Conservation (phyloP, 352 stramenopile genomes). For the Peronospora tabacina region DNA sequence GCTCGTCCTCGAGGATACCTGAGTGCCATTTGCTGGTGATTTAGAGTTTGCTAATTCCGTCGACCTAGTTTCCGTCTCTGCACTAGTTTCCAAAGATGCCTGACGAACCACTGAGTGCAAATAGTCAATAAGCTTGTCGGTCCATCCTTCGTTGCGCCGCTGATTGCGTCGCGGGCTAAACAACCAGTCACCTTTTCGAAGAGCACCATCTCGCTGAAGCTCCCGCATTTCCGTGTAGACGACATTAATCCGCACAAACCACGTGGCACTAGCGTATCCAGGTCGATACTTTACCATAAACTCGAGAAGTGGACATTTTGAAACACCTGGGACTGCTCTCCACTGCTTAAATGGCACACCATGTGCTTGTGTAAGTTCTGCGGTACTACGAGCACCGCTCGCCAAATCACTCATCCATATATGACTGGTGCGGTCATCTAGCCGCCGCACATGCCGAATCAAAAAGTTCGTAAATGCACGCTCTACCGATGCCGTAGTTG, state of each 20-base stretch:
- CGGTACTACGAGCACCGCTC: conserved; percentile 46
- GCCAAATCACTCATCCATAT: conserved; percentile 76
- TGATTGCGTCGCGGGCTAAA: conserved; percentile 67
- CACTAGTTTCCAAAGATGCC: conserved; percentile 20
- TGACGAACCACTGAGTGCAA: conserved; percentile 61
- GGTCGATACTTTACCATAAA: conserved; percentile 68
- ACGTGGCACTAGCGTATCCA: conserved; percentile 64
- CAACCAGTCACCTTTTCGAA: conserved; percentile 72
- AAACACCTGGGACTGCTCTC: conserved; percentile 59
- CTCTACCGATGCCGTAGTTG: conserved; percentile 25
- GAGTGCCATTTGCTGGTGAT: conserved; percentile 15
- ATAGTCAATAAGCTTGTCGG: conserved; percentile 70
- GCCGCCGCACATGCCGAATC: conserved; percentile 68
- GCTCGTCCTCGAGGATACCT: conserved; percentile 1
- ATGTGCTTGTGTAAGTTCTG: conserved; percentile 67
- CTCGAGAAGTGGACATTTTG: conserved; percentile 75
- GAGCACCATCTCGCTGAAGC: conserved; percentile 56
- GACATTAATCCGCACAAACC: conserved; percentile 80
- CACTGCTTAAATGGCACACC: conserved; percentile 83
- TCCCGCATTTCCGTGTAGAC: conserved; percentile 84
- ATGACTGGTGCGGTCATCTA: conserved; percentile 74
- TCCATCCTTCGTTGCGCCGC: conserved; percentile 68
- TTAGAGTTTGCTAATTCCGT: conserved; percentile 13
- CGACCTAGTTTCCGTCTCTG: conserved; percentile 16
- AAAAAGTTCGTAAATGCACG: conserved; percentile 71